phyloP scores from a whole-genome alignment of 257 asterid genomes.

The Anisodus acutangulus region DNA sequence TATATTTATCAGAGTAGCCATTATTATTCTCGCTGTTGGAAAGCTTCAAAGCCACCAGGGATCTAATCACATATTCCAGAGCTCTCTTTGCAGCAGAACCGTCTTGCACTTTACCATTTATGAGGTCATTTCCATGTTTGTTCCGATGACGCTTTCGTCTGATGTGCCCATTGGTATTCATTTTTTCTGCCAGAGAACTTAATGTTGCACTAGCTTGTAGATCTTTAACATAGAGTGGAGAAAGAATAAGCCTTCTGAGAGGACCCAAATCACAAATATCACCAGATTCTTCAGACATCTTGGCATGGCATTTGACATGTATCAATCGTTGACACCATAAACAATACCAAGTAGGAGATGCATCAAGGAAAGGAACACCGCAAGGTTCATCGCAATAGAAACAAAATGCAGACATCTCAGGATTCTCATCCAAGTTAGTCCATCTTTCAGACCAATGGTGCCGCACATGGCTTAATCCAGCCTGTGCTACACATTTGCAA shows the following conservation, averaged over 20 bases:
- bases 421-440: conserved; percentile 72
- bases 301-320: conserved; percentile 82
- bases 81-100: conserved; percentile 49
- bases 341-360: conserved; percentile 90
- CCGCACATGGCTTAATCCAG: conserved; percentile 60
- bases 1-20: conserved; percentile 38
- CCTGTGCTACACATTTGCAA: conserved; percentile 83
- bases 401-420: conserved; percentile 82
- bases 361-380: conserved; percentile 76
- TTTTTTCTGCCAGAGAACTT: conserved; percentile 57
- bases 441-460: conserved; percentile 96
- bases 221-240: conserved; percentile 79
- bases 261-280: conserved; percentile 82
- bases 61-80: conserved; percentile 55
- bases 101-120: conserved; percentile 53
- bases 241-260: conserved; percentile 73
- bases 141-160: conserved; percentile 67
- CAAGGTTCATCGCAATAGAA: conserved; percentile 85
- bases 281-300: conserved; percentile 78
- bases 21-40: conserved; percentile 46
- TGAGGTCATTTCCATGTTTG: conserved; percentile 56
- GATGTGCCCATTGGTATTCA: conserved; percentile 52
- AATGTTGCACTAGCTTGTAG: conserved; percentile 47
- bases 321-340: conserved; percentile 83
- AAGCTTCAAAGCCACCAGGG: conserved; percentile 51